These are phyloP conservation scores for Irpex sp. DNA, from an alignment of 1,284 basidiomycete species.

Conservation along the genomic window DNA sequence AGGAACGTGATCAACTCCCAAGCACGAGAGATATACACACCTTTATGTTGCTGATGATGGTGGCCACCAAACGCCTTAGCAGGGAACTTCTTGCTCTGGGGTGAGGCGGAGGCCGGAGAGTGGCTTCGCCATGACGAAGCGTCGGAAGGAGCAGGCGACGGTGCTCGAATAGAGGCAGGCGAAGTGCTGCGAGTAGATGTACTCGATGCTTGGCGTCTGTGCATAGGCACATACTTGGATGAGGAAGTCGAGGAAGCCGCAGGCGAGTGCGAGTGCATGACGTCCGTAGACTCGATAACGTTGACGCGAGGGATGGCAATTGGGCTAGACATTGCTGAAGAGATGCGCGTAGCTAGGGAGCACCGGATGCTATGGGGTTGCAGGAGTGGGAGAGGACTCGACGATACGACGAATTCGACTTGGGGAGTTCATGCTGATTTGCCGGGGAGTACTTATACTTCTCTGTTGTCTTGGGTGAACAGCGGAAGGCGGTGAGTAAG, in stretches of 20 bases:
- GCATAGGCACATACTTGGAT: conserved; percentile 23
- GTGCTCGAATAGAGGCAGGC: neutral
- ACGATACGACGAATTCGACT: conserved; percentile 5
- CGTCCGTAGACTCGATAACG: neutral
- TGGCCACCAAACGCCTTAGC: conserved; percentile 1
- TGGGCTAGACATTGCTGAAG: conserved; percentile 25
- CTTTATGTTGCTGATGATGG: neutral
- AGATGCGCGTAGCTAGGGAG: neutral
- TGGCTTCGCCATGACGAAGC: conserved; percentile 7
- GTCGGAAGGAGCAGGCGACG: conserved; percentile 3
- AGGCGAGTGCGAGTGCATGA: conserved; percentile 5
- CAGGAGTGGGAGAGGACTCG: neutral
- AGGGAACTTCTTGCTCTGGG: conserved; percentile 4
- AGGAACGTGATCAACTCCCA: neutral
- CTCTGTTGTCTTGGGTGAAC: neutral
- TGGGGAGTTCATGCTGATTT: conserved; percentile 4
- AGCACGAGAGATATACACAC: neutral
- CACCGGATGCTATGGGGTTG: neutral
- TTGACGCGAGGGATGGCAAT: conserved; percentile 20
- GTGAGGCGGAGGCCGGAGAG: conserved; percentile 1
- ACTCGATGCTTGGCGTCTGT: conserved; percentile 21
- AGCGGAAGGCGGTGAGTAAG: neutral
- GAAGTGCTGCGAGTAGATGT: conserved; percentile 2
- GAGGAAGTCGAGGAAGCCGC: conserved; percentile 6
- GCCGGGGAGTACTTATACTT: neutral